Base-by-base conservation (phyloP, 2,329 filamentous ascomycete species). In the Aureobasidium sp. region DNA sequence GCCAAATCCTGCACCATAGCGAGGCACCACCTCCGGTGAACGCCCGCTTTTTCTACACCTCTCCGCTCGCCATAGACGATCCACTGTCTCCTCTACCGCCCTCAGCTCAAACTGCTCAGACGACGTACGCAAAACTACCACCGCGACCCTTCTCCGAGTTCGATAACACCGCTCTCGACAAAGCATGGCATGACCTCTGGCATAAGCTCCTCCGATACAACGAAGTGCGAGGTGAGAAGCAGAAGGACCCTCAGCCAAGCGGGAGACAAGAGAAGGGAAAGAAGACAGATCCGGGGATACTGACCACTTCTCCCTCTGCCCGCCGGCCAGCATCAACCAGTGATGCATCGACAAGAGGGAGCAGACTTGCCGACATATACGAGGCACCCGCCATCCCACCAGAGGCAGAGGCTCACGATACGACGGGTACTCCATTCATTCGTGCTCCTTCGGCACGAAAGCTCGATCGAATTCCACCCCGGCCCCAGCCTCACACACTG, bases 371-470 rank as follows among this genome's bases (percentile, higher is more conserved):
- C 31, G 44, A 27, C 42, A 47, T 39, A 31, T 27, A 59, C 12
- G 63, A 59, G 50, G 63, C 62, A 12, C 62, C 65, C 3, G 62
- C 62, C 17, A 27, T 63, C 27, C 61, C 61, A 11, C 53, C 54
- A 27, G 64, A 64, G 15, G 48, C 56, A 7, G 64, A 65, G 17
- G 29, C 59, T 2, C 63, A 69, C 33, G 61, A 68, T 33, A 74
- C 71, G 0, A 82, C 79, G 7, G 78, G 80, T 1, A 81, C 74
- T 2, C 80, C 80, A 1, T 82, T 82, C 66, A 76, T 80, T 24
- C 71, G 80, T 63, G 77, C 79, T 4, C 79, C 79, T 19, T 77
- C 77, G 6, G 70, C 54, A 67, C 47, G 66, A 67, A 35, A 66
- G 64, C 48, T 70, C 68, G 39, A 60, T 42, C 42, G 24, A 42